Evolutionary conservation across 805 yeast genomes (phyloP), one percentile per base, ranked within the genome.

Genomic region (Pichia cabralensis): DNA sequence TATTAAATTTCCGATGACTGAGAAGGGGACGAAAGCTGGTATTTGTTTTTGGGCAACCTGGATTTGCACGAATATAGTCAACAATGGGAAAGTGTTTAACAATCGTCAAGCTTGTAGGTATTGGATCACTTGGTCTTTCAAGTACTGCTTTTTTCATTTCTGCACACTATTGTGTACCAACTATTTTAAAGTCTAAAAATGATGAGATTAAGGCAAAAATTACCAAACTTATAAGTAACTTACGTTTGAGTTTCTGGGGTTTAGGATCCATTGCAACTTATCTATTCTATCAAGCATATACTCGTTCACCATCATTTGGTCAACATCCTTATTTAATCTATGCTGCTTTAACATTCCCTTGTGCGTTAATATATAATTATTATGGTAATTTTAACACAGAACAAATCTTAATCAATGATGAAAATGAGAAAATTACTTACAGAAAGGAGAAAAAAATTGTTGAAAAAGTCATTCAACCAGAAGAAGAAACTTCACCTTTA

Each of bases 261-360:
- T 56, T 76, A 22, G 76, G 76, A 13, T 50, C 68, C 4, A 27
- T 74, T 17, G 65, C 80, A 7, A 46, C 79, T 1, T 55, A 62
- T 23, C 60, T 74, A 32, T 74, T 80, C 44, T 58, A 64, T 22
- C 44, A 67, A 42, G 77, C 80, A n/a, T 80, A 66, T 50, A 59
- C 58, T 32, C 64, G 65, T 31, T 74, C 85, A 1, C 74, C 82
- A 15, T 44, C 55, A 5, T 50, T 60, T 24, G 75, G 67, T 36
- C 71, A 71, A 53, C 94, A 81, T 55, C 92, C 92, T 15, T 81
- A 80, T 52, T 65, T 81, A 49, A 49, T 81, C 11, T 81, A 81
- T 52, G 64, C 80, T 31, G 65, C 78, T n/a, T 32, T 71, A 7
- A 71, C 74, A n/a, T 65, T 66, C 22, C 72, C 75, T 8, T 28